Percentiles rank a stretch among this genome's conserved stretches.
These are phyloP conservation scores for Ophiocordyceps robertsii DNA, from an alignment of 2,329 filamentous ascomycete genomes.

Conservation along the genomic window DNA sequence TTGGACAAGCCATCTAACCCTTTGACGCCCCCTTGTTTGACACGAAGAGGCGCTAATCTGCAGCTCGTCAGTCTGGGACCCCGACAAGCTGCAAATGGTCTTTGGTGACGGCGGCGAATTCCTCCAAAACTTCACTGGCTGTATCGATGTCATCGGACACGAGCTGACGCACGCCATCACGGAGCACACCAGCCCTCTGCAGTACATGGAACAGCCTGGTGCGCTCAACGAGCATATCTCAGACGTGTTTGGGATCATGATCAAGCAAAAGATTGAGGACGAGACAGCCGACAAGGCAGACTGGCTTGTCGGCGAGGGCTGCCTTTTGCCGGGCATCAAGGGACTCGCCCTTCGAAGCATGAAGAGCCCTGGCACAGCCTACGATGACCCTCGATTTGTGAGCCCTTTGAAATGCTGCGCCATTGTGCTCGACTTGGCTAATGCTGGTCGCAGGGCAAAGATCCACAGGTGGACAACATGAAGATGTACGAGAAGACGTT, in stretches of 20 bases:
- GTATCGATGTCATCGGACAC: slow-evolving; percentile 42
- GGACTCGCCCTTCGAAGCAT: slow-evolving; percentile 38
- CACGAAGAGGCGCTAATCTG: slow-evolving; percentile 1
- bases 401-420: slow-evolving; percentile 7
- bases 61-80: slow-evolving; percentile 30
- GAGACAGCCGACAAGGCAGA: slow-evolving; percentile 31
- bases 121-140: slow-evolving; percentile 35
- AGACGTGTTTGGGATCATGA: slow-evolving; percentile 43
- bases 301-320: slow-evolving; percentile 41
- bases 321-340: slow-evolving; percentile 35
- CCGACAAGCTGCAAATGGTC: slow-evolving; percentile 34
- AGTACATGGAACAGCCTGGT: slow-evolving; percentile 37
- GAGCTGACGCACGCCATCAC: slow-evolving; percentile 43
- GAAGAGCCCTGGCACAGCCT: slow-evolving; percentile 39
- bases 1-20: too few relatives aligned
- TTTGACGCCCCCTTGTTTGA: too few relatives aligned
- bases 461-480: slow-evolving; percentile 38
- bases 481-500: slow-evolving; percentile 22
- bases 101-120: slow-evolving; percentile 42
- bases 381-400: slow-evolving; percentile 35
- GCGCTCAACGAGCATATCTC: slow-evolving; percentile 44
- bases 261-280: slow-evolving; percentile 37
- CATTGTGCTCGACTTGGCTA: neutral
- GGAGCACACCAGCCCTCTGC: slow-evolving; percentile 33
- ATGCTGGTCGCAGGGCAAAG: slow-evolving; percentile 26